Evolutionary conservation across 257 asterid genomes (phyloP).

Genomic region (Fraxinus cuspidata): DNA sequence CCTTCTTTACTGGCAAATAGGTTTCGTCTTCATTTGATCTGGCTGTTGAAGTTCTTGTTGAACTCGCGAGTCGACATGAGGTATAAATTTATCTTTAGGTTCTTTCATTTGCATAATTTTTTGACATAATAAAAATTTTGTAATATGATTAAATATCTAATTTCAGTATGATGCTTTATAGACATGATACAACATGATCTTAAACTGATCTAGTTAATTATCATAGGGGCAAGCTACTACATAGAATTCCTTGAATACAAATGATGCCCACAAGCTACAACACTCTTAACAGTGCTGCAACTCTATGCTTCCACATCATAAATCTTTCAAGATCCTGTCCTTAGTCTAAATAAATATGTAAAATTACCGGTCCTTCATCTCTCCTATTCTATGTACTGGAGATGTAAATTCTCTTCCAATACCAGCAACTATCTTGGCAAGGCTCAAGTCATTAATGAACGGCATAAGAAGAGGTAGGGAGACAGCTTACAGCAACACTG

Average conservation of each 20-base stretch:
- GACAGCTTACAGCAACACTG: background rate
- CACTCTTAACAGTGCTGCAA: background rate
- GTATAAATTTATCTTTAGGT: constrained; percentile 41
- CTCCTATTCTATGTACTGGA: background rate
- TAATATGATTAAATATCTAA: constrained; percentile 7
- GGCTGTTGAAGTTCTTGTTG: constrained; percentile 81
- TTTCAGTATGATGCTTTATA: constrained; percentile 7
- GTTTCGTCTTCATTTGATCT: constrained; percentile 72
- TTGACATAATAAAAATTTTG: constrained; percentile 12
- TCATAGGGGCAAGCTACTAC: constrained; percentile 14
- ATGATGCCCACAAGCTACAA: background rate
- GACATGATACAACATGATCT: constrained; percentile 17
- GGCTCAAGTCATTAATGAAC: background rate
- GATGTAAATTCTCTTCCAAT: background rate
- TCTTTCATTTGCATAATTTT: constrained; percentile 9
- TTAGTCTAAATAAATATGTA: background rate
- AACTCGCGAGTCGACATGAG: constrained; percentile 81
- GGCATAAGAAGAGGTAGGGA: background rate
- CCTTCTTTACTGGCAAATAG: constrained; percentile 34
- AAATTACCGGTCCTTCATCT: background rate
- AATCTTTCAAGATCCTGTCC: background rate
- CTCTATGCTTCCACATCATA: background rate
- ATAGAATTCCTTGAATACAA: constrained; percentile 4
- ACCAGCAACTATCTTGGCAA: background rate
- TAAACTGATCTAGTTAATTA: constrained; percentile 12